phyloP scores from a whole-genome alignment of 2,329 filamentous ascomycete species.

The Amphichorda felina region DNA sequence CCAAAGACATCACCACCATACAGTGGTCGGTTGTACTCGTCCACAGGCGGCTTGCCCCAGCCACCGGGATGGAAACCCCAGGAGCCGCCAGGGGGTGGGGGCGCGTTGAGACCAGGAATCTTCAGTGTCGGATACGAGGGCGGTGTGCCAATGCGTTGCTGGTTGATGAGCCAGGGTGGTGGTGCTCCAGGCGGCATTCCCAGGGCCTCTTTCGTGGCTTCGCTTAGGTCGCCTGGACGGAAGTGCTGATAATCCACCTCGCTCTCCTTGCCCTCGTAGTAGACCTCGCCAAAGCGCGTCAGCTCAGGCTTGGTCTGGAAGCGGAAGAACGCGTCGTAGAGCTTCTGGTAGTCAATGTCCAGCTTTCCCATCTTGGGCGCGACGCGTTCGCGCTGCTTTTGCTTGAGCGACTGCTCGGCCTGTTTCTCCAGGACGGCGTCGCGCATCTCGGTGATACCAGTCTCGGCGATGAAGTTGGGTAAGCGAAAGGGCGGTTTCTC shows the following conservation, averaged over 20 bases:
- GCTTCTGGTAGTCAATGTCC: constrained; percentile 96
- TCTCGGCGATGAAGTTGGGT: constrained; percentile 94
- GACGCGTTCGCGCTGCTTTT: constrained; percentile 90
- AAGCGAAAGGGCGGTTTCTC: constrained; percentile 90
- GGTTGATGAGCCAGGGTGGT: constrained; percentile 94
- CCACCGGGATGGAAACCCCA: constrained; percentile 96
- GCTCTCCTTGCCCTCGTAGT: constrained; percentile 97
- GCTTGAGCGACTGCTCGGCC: constrained; percentile 80
- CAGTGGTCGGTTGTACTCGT: constrained; percentile 82
- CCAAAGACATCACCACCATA: constrained; percentile 96
- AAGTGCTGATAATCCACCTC: constrained; percentile 90
- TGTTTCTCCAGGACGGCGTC: constrained; percentile 95
- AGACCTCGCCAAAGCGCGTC: constrained; percentile 95
- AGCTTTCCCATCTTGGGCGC: constrained; percentile 93
- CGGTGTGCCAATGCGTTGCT: constrained; percentile 85
- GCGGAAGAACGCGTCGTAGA: constrained; percentile 97
- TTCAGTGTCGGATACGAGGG: constrained; percentile 93
- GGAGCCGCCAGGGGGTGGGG: constrained; percentile 73
- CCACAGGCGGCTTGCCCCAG: constrained; percentile 90
- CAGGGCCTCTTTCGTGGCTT: constrained; percentile 81
- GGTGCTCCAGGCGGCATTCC: constrained; percentile 89
- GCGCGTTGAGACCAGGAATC: constrained; percentile 87
- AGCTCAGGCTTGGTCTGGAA: constrained; percentile 94
- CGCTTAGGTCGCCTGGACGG: constrained; percentile 78
- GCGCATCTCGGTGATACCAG: constrained; percentile 95